phyloP scores from a whole-genome alignment of 192 early-diverging fungal species.

The Dissophora ornata region DNA sequence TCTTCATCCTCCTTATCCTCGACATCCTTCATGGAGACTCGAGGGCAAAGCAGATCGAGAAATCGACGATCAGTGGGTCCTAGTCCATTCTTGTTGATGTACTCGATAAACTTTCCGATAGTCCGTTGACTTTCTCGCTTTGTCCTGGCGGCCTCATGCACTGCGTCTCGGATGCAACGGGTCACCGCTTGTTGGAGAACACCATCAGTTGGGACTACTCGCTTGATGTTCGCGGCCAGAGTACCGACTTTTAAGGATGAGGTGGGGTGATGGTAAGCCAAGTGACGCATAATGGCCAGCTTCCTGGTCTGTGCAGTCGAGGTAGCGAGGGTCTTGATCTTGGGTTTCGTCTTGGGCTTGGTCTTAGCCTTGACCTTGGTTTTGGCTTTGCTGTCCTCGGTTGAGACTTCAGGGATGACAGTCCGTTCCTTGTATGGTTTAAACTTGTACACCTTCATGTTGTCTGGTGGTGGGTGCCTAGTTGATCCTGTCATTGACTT shows the following conservation, averaged over 20 bases:
- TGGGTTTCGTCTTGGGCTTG: conserved; percentile 11
- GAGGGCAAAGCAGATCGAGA: conserved; percentile 17
- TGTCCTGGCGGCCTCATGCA: conserved; percentile 3
- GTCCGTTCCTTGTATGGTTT: conserved; percentile 11
- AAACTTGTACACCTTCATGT: conserved; percentile 7
- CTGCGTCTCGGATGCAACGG: conserved; percentile 6
- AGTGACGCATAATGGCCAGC: background rate
- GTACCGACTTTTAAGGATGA: conserved; percentile 11
- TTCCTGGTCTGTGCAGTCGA: conserved; percentile 4
- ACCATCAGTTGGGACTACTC: background rate
- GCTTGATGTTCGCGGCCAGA: background rate
- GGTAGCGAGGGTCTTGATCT: background rate
- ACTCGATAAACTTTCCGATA: conserved; percentile 10
- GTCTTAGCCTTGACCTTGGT: background rate
- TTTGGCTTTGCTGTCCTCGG: background rate
- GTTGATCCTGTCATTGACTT: conserved; percentile 1
- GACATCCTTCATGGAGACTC: conserved; percentile 15
- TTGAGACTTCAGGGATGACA: background rate
- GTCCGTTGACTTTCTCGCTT: conserved; percentile 8
- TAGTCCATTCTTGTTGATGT: conserved; percentile 8
- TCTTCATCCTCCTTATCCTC: background rate
- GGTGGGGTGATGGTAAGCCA: conserved; percentile 16
- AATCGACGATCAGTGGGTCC: conserved; percentile 1
- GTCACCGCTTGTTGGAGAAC: background rate
- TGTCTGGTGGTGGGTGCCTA: conserved; percentile 2